phyloP scores from a whole-genome alignment of 2,329 filamentous ascomycete species.

The Hypoxylon sp. region DNA sequence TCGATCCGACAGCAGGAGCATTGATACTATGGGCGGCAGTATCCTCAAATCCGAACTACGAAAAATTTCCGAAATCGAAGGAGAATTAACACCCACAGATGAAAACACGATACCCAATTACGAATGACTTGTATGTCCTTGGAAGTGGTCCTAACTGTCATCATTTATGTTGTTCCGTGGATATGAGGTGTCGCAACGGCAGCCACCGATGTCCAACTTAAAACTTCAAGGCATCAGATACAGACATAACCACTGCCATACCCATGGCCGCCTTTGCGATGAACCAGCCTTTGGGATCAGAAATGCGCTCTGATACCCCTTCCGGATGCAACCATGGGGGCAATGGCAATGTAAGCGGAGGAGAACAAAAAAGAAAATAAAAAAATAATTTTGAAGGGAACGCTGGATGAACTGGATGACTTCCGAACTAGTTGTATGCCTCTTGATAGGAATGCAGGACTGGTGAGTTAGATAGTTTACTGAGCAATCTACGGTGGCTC shows the following conservation, averaged over 20 bases:
- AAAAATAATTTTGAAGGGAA: slow-evolving; percentile 47
- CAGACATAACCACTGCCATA: not conserved
- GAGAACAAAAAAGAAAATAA: slow-evolving; percentile 32
- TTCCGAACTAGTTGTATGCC: slow-evolving; percentile 44
- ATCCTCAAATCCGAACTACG: slow-evolving; percentile 25
- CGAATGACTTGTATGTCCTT: slow-evolving; percentile 17
- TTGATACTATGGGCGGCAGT: slow-evolving; percentile 35
- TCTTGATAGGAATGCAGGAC: slow-evolving; percentile 24
- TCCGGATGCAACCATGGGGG: not conserved
- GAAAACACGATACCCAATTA: slow-evolving; percentile 29
- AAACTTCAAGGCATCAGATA: not conserved
- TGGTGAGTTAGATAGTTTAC: slow-evolving; percentile 49
- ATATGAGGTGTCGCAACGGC: not conserved
- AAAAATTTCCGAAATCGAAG: slow-evolving; percentile 24
- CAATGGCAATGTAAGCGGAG: slow-evolving; percentile 6
- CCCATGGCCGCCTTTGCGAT: slow-evolving; percentile 3
- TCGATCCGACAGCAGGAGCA: slow-evolving; percentile 52
- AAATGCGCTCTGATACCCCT: slow-evolving; percentile 3
- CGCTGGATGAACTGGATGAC: slow-evolving; percentile 46
- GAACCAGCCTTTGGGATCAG: slow-evolving; percentile 4
- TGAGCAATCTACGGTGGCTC: slow-evolving; percentile 46
- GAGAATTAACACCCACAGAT: slow-evolving; percentile 20
- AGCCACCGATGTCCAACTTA: not conserved
- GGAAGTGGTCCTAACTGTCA: slow-evolving; percentile 17
- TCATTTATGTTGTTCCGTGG: not conserved